A percentile compares a stretch with the other conserved stretches of the same genome.
Conservation (phyloP, 495 filamentous ascomycete species). For the Penicillium fimorum region DNA sequence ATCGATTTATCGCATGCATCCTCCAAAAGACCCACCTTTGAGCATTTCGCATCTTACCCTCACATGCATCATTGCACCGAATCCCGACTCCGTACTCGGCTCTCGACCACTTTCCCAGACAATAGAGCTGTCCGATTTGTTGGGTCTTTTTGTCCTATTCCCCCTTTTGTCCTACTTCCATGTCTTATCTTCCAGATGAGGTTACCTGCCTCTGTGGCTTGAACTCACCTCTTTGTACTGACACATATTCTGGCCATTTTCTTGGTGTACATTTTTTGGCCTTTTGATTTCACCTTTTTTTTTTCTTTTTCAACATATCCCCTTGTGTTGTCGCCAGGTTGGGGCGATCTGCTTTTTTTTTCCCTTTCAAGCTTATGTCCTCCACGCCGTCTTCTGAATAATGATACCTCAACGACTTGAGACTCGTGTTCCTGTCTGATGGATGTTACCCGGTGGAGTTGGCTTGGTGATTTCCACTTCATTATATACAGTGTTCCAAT, state of each 20-base stretch:
- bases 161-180: neutral
- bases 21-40: neutral
- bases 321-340: conserved; percentile 15
- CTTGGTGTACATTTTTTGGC: conserved; percentile 21
- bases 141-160: neutral
- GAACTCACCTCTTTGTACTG: conserved; percentile 12
- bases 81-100: conserved; percentile 2
- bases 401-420: conserved; percentile 31
- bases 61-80: conserved; percentile 3
- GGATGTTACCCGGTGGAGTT: conserved; percentile 9
- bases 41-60: neutral
- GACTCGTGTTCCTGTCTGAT: conserved; percentile 10
- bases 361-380: conserved; percentile 18
- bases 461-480: conserved; percentile 13
- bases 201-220: neutral
- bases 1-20: neutral
- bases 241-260: conserved; percentile 14
- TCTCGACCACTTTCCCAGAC: conserved; percentile 6
- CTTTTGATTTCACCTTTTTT: conserved; percentile 3
- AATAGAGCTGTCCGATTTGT: neutral
- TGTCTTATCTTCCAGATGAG: neutral
- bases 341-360: conserved; percentile 9
- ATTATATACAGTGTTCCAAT: conserved; percentile 23
- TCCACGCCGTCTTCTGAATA: conserved; percentile 24
- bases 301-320: conserved; percentile 12